Evolutionary conservation across 306 rosid genomes (phyloP).

Genomic region (Gynostemma pentaphyllum): DNA sequence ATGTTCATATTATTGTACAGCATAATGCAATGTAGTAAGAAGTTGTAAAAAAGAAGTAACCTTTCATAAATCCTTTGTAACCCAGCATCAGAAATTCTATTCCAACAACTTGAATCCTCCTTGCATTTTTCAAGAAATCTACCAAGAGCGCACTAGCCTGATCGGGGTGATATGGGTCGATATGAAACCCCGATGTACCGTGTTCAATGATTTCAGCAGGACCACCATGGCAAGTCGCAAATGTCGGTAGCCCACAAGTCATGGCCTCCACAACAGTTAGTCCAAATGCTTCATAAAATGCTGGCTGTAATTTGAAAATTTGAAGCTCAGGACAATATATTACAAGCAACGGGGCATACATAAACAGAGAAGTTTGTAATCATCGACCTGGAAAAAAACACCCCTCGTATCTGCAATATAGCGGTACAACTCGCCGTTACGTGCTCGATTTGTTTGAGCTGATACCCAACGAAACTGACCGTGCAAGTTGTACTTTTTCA

Average conservation of each 20-base stretch:
- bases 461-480: slow-evolving; percentile 85
- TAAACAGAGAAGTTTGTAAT: not conserved
- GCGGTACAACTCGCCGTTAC: slow-evolving; percentile 90
- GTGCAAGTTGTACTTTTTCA: slow-evolving; percentile 36
- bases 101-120: slow-evolving; percentile 65
- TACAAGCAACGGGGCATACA: not conserved
- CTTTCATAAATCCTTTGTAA: slow-evolving; percentile 75
- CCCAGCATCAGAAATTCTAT: slow-evolving; percentile 63
- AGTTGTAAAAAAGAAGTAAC: slow-evolving; percentile 12
- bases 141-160: slow-evolving; percentile 39
- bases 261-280: slow-evolving; percentile 95
- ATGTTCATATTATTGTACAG: not conserved
- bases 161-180: slow-evolving; percentile 90
- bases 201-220: slow-evolving; percentile 95
- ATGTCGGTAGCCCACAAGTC: slow-evolving; percentile 88
- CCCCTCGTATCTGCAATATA: slow-evolving; percentile 81
- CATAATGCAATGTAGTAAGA: not conserved
- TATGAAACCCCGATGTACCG: slow-evolving; percentile 76
- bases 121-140: slow-evolving; percentile 52
- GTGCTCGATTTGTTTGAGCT: slow-evolving; percentile 78
- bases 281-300: slow-evolving; percentile 93
- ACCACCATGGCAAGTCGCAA: slow-evolving; percentile 91
- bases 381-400: slow-evolving; percentile 68
- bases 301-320: slow-evolving; percentile 49
- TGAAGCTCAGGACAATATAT: not conserved